These are phyloP conservation scores for Eragrostis curvula DNA, from an alignment of 176 grass and related monocot species.

Conservation along the genomic window DNA sequence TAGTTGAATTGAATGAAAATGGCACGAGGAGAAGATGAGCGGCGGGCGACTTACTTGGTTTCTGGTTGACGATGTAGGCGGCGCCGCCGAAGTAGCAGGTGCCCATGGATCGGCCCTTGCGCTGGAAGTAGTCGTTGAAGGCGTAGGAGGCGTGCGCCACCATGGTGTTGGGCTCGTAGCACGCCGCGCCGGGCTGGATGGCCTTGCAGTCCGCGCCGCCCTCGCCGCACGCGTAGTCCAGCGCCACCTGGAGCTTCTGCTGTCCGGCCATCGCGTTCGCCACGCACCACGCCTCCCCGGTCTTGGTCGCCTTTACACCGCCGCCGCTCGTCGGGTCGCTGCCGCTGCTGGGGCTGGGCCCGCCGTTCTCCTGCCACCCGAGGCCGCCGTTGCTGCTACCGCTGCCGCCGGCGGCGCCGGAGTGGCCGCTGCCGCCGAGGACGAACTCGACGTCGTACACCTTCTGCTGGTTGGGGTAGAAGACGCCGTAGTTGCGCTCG, in stretches of 20 bases:
- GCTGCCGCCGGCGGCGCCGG: not conserved
- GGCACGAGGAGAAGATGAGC: not conserved
- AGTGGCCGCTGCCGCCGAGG: constrained; percentile 51
- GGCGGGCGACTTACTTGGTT: constrained; percentile 49
- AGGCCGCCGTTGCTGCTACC: constrained; percentile 11
- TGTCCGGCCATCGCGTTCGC: constrained; percentile 65
- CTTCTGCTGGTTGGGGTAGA: constrained; percentile 90
- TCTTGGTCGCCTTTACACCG: constrained; percentile 48
- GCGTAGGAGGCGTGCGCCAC: constrained; percentile 74
- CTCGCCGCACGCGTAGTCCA: constrained; percentile 86
- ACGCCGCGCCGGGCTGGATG: constrained; percentile 81
- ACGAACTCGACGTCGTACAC: constrained; percentile 89
- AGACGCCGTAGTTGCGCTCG: constrained; percentile 89
- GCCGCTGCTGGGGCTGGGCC: not conserved
- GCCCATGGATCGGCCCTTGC: constrained; percentile 55
- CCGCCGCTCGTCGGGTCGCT: constrained; percentile 18
- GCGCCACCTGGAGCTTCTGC: constrained; percentile 58
- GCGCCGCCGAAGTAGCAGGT: constrained; percentile 89
- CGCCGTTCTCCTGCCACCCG: constrained; percentile 62
- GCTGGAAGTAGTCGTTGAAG: constrained; percentile 90
- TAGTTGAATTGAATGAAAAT: too few relatives aligned
- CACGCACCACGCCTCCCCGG: constrained; percentile 81
- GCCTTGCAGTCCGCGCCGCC: constrained; percentile 80
- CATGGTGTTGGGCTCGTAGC: constrained; percentile 91
- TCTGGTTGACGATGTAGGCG: constrained; percentile 67